A percentile compares a stretch with the other conserved stretches of the same genome.
phyloP scores from a whole-genome alignment of 345 rosid genomes.

The Melaleuca alternifolia region DNA sequence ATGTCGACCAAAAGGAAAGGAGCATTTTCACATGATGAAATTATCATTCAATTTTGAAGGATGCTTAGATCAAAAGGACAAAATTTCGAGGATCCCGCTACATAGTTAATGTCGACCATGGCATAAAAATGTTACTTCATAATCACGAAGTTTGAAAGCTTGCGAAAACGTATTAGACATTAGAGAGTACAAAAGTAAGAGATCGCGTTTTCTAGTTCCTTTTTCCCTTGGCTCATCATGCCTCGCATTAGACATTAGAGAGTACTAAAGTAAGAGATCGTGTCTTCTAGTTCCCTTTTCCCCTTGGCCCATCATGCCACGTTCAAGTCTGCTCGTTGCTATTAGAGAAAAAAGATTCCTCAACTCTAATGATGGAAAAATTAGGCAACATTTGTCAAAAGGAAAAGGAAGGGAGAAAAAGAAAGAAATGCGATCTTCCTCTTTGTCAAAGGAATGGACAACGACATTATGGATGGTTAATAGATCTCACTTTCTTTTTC shows the following conservation, averaged over 20 bases:
- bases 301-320: not conserved
- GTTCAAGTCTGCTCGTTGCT: not conserved
- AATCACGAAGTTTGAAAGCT: not conserved
- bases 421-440: not conserved
- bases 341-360: not conserved
- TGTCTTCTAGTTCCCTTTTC: not conserved
- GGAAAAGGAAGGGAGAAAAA: not conserved
- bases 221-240: not conserved
- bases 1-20: too few species aligned
- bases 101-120: not conserved
- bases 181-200: not conserved
- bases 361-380: not conserved
- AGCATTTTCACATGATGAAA: not conserved
- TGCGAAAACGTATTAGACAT: not conserved
- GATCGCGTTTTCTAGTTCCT: not conserved
- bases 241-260: too few species aligned
- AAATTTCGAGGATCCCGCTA: not conserved
- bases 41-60: not conserved
- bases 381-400: not conserved
- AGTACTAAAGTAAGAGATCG: not conserved
- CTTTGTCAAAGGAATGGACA: not conserved
- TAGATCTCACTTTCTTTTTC: not conserved
- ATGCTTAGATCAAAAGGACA: too few species aligned
- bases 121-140: not conserved
- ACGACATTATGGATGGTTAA: not conserved